A percentile compares a stretch with the other conserved stretches of the same genome.
Evolutionary conservation across 768 basidiomycete species (phyloP).

Genomic region (Porpolomopsis calyptriformis): DNA sequence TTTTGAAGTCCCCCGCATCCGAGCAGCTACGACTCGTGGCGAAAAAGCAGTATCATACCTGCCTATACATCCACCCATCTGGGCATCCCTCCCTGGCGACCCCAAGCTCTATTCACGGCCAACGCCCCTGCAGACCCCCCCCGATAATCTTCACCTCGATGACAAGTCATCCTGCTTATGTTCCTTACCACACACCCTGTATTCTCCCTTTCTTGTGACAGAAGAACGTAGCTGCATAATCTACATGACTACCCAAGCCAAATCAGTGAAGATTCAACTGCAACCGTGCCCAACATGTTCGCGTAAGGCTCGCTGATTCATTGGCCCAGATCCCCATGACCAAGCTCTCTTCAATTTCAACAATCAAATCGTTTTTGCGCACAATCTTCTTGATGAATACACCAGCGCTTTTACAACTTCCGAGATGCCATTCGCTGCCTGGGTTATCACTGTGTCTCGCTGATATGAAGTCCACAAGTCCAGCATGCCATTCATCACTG

Average conservation of each 20-base stretch:
- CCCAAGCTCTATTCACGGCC: background rate
- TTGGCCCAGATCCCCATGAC: conserved; percentile 21
- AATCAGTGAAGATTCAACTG: background rate
- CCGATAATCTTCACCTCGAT: background rate
- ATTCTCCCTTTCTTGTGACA: no score
- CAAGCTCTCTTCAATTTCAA: conserved; percentile 27
- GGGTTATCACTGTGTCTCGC: conserved; percentile 14
- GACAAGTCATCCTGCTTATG: background rate
- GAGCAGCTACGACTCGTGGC: background rate
- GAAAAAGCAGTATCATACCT: conserved; percentile 5
- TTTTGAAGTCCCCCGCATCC: conserved; percentile 1
- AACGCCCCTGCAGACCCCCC: background rate
- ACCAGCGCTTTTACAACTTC: conserved; percentile 23
- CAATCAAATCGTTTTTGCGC: conserved; percentile 20
- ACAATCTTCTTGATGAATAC: conserved; percentile 26
- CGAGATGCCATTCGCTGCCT: conserved; percentile 26
- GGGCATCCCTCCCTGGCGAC: conserved; percentile 3
- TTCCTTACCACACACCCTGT: no score
- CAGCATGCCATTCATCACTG: conserved; percentile 15
- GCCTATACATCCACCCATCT: conserved; percentile 4
- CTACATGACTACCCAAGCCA: background rate
- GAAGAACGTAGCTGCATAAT: background rate
- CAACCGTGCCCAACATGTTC: conserved; percentile 4
- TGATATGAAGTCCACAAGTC: conserved; percentile 14
- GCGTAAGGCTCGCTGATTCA: conserved; percentile 8